Evolutionary conservation across 1,284 basidiomycete species (phyloP).

Genomic region (Agaricales sp.): DNA sequence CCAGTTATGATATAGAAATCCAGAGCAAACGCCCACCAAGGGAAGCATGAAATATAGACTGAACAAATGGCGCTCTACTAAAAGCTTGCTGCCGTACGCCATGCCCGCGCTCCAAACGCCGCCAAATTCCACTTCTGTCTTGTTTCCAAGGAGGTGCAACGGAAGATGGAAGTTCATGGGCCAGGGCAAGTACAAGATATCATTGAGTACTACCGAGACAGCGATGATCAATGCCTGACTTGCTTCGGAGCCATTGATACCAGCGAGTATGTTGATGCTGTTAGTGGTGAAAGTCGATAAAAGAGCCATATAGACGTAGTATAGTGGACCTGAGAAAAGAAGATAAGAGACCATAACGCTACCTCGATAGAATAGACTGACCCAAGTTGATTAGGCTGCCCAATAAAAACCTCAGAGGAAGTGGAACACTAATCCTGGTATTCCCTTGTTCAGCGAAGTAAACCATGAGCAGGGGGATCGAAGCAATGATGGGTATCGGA

Average conservation of each 20-base stretch:
- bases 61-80: conserved; percentile 89
- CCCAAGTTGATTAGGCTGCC: conserved; percentile 84
- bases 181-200: conserved; percentile 86
- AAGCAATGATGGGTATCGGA: conserved; percentile 92
- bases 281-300: conserved; percentile 97
- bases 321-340: conserved; percentile 63
- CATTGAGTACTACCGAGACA: conserved; percentile 84
- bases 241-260: conserved; percentile 95
- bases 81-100: conserved; percentile 76
- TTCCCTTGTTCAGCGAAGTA: conserved; percentile 93
- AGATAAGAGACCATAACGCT: conserved; percentile 6
- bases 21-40: conserved; percentile 81
- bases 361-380: conserved; percentile 22
- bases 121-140: conserved; percentile 57
- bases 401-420: conserved; percentile 63
- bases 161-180: conserved; percentile 62
- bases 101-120: conserved; percentile 76
- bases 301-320: conserved; percentile 95
- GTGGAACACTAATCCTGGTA: conserved; percentile 90
- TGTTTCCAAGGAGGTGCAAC: conserved; percentile 56
- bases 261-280: conserved; percentile 97
- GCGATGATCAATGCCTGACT: conserved; percentile 92
- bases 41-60: conserved; percentile 96
- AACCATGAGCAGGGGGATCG: conserved; percentile 90
- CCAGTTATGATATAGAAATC: conserved; percentile 93